These are phyloP conservation scores for Bisporella sp. DNA, from an alignment of 2,329 filamentous ascomycete genomes.

Conservation along the genomic window DNA sequence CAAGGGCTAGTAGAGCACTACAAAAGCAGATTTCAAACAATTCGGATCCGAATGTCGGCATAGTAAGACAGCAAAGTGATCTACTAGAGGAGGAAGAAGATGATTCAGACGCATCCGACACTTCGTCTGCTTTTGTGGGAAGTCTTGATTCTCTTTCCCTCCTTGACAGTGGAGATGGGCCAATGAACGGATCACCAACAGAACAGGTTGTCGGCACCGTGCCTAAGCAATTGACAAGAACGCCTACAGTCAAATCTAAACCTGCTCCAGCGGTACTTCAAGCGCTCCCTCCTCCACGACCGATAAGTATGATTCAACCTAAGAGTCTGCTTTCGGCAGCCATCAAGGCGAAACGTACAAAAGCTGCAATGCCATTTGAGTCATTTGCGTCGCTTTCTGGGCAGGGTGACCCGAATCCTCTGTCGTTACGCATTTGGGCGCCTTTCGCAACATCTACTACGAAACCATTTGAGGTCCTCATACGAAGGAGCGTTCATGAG, in stretches of 20 bases:
- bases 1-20: slow-evolving; percentile 45
- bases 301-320: slow-evolving; percentile 61
- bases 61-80: slow-evolving; percentile 29
- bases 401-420: slow-evolving; percentile 69
- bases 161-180: slow-evolving; percentile 56
- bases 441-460: slow-evolving; percentile 60
- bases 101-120: slow-evolving; percentile 54
- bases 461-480: slow-evolving; percentile 64
- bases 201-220: slow-evolving; percentile 57
- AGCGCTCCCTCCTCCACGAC: slow-evolving; percentile 62
- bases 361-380: slow-evolving; percentile 65
- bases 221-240: slow-evolving; percentile 51
- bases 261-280: slow-evolving; percentile 51
- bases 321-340: slow-evolving; percentile 66
- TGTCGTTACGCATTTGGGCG: slow-evolving; percentile 71
- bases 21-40: slow-evolving; percentile 40
- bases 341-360: slow-evolving; percentile 65
- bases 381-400: slow-evolving; percentile 70
- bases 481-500: slow-evolving; percentile 62
- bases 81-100: slow-evolving; percentile 42
- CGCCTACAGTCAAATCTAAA: slow-evolving; percentile 58
- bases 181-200: slow-evolving; percentile 45
- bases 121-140: slow-evolving; percentile 58
- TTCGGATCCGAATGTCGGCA: slow-evolving; percentile 35
- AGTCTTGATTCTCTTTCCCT: slow-evolving; percentile 68